Evolutionary conservation across 2,329 filamentous ascomycete species (phyloP).

Genomic region (Metarhizium humberi): DNA sequence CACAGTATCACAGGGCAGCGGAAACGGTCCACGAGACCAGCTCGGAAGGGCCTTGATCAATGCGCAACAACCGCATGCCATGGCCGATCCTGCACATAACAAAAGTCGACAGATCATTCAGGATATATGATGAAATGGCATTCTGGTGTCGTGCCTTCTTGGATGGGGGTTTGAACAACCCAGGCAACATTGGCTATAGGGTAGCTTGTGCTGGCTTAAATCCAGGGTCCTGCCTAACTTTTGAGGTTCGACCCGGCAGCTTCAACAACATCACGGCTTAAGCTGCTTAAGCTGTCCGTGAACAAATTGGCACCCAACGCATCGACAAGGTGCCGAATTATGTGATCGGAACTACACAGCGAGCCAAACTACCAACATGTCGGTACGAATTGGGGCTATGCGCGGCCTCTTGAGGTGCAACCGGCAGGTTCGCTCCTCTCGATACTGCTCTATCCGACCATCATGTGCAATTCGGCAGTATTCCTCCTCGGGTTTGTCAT

Average conservation of each 20-base stretch:
- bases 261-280: not conserved
- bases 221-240: not conserved
- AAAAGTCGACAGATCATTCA: too few relatives aligned
- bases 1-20: too few relatives aligned
- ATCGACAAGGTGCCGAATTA: not conserved
- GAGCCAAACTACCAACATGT: constrained; percentile 11
- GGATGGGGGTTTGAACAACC: too few relatives aligned
- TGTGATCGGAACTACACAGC: not conserved
- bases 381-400: constrained; percentile 14
- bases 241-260: not conserved
- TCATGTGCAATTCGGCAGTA: not conserved
- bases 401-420: constrained; percentile 18
- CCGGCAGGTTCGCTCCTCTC: constrained; percentile 10
- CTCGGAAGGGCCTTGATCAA: too few relatives aligned
- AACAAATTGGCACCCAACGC: not conserved
- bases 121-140: too few relatives aligned
- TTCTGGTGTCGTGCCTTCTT: too few relatives aligned
- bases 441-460: constrained; percentile 11
- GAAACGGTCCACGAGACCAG: too few relatives aligned
- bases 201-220: not conserved
- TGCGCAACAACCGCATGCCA: too few relatives aligned
- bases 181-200: not conserved
- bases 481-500: constrained; percentile 5
- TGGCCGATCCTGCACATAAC: too few relatives aligned
- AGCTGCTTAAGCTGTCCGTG: not conserved